Base-by-base conservation (phyloP, 345 rosid species). In the Lepidium didymum region DNA sequence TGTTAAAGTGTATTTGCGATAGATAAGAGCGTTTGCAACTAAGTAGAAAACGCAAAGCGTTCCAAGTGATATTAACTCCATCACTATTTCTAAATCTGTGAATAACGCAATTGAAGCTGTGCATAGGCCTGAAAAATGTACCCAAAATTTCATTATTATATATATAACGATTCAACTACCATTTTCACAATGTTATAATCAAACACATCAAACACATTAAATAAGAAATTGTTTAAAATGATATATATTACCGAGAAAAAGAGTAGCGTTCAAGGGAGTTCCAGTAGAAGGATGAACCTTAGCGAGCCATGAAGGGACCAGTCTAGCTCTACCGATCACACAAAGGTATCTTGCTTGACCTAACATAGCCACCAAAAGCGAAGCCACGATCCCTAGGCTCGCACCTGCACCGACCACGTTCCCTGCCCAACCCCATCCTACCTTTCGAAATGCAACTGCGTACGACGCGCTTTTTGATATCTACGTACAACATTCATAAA, bases 281-380 rank as follows among this genome's bases (percentile, higher is more conserved):
- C 98, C 96, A 0, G 96, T 92, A 5, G 96, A 84, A 80, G 98
- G 96, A 79, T 90, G 87, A 43, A 92, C 98, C 84, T 83, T 88
- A 62, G 98, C 92, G 45, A 92, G 77, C 88, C 96, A 92, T 38
- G 81, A 84, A 25, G 98, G 98, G 62, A 85, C 96, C 7, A 92
- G 78, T 61, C 91, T 71, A 23, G 96, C 89, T 82, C 98, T 85
- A 41, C 86, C 95, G 37, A 92, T 81, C 35, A 92, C 98, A 81
- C 98, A 92, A 21, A 92, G 92, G 79, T 92, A 89, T 76, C 98
- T 80, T n/a, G 98, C 91, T 78, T 92, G 98, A 21, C 96, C 98
- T 70, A 92, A 73, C 98, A 92, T 92, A 16, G 98, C 98, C 13
- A 92, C 98, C 80, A 92, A 67, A 2, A 92, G 87, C 18, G 98